Evolutionary conservation across 164 flowering plant species (phyloP).

Genomic region (Magnolia changhungtana): DNA sequence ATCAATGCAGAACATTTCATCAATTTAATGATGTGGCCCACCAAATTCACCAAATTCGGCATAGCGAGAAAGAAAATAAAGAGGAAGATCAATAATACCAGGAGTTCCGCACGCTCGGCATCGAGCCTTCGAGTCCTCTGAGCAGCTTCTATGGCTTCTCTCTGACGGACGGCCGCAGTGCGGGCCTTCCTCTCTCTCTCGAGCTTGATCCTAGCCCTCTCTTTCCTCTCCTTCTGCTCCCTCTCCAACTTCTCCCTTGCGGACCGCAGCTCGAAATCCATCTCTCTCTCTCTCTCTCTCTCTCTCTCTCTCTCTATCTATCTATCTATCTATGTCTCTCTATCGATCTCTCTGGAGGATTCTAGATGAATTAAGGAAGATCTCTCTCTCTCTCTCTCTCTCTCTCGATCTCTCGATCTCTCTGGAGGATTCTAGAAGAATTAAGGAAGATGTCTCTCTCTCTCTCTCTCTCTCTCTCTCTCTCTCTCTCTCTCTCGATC

Average conservation of each 20-base stretch:
- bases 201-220: constrained; percentile 52
- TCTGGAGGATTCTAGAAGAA: too few species aligned
- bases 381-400: not conserved
- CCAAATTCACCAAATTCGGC: not conserved
- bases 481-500: not conserved
- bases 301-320: not conserved
- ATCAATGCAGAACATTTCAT: not conserved
- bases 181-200: constrained; percentile 67
- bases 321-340: not conserved
- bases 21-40: not conserved
- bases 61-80: not conserved
- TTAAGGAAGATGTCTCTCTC: too few species aligned
- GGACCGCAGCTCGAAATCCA: constrained; percentile 93
- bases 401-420: too few species aligned
- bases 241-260: constrained; percentile 90
- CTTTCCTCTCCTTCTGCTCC: constrained; percentile 88
- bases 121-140: constrained; percentile 70
- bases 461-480: not conserved
- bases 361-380: too few species aligned
- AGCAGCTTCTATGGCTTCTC: constrained; percentile 78
- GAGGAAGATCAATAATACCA: constrained; percentile 35
- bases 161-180: constrained; percentile 59
- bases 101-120: constrained; percentile 71
- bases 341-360: not conserved
- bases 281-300: constrained; percentile 25